Conservation (phyloP, 305 asterid species). For the Striga hermonthica region DNA sequence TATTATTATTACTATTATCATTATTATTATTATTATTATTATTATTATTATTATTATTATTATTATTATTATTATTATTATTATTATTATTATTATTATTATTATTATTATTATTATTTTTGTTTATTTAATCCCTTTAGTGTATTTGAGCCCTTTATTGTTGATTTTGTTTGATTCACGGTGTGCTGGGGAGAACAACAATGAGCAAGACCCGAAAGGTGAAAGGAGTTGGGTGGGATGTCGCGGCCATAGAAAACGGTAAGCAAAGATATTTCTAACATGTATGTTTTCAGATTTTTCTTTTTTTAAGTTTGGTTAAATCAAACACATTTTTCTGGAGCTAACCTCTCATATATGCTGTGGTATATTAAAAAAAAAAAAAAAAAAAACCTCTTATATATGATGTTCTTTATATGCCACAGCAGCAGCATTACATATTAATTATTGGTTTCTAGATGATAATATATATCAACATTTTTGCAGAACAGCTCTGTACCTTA, state of each 20-base stretch:
- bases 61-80: too few species aligned
- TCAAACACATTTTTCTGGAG: too few species aligned
- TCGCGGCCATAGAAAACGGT: slow-evolving; percentile 94
- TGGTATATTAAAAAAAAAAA: too few species aligned
- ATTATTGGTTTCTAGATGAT: neutral
- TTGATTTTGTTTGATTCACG: slow-evolving; percentile 30
- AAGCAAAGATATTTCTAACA: slow-evolving; percentile 22
- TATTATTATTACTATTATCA: too few species aligned
- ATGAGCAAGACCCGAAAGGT: slow-evolving; percentile 81
- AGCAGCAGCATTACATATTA: neutral
- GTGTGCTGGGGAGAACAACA: slow-evolving; percentile 99
- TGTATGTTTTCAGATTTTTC: too few species aligned
- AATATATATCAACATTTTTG: neutral
- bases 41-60: too few species aligned
- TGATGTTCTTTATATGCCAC: slow-evolving; percentile 7
- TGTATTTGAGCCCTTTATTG: neutral
- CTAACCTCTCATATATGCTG: too few species aligned
- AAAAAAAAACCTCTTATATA: neutral
- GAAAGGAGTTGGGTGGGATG: slow-evolving; percentile 96
- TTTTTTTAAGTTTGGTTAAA: too few species aligned
- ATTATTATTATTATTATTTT: neutral
- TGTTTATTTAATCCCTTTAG: neutral
- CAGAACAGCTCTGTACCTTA: neutral
- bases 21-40: too few species aligned
- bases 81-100: too few species aligned